Conservation (phyloP, 2,329 filamentous ascomycete species). For the Colletotrichum musicola region DNA sequence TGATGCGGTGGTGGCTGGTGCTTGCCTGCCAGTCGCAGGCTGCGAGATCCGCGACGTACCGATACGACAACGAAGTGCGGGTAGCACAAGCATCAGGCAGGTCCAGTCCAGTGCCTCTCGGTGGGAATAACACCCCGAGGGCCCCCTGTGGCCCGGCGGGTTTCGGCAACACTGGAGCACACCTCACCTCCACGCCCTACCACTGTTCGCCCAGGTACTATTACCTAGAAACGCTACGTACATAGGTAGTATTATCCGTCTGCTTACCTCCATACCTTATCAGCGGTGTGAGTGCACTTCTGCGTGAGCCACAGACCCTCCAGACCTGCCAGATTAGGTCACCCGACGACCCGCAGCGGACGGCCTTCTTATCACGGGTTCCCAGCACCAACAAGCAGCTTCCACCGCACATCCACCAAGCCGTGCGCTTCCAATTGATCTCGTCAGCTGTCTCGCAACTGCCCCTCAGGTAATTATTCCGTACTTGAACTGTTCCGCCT, state of each 20-base stretch:
- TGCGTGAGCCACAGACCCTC: conserved; percentile 31
- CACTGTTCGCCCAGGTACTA: conserved; percentile 3
- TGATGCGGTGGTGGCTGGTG: conserved; percentile 16
- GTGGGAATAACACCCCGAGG: conserved; percentile 15
- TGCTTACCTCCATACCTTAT: conserved; percentile 1
- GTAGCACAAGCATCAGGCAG: conserved; percentile 5
- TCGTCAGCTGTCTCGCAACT: conserved; percentile 38
- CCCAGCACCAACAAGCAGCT: conserved; percentile 34
- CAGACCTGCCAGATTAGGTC: conserved; percentile 40
- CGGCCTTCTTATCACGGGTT: conserved; percentile 39
- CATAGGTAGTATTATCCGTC: no score
- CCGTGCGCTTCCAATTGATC: conserved; percentile 37
- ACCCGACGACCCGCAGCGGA: conserved; percentile 37
- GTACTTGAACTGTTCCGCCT: conserved; percentile 20
- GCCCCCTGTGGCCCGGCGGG: conserved; percentile 18
- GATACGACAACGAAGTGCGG: neutral
- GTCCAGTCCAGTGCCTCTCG: conserved; percentile 7
- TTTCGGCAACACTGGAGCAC: conserved; percentile 27
- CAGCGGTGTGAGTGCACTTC: neutral
- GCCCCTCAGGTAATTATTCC: conserved; percentile 28
- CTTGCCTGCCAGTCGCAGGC: conserved; percentile 1
- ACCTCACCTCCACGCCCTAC: conserved; percentile 13
- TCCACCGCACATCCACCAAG: conserved; percentile 31
- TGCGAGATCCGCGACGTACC: conserved; percentile 19
- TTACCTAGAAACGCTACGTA: no score